Base-by-base conservation (phyloP, 331 rosid genomes). In the Malus hybrid region DNA sequence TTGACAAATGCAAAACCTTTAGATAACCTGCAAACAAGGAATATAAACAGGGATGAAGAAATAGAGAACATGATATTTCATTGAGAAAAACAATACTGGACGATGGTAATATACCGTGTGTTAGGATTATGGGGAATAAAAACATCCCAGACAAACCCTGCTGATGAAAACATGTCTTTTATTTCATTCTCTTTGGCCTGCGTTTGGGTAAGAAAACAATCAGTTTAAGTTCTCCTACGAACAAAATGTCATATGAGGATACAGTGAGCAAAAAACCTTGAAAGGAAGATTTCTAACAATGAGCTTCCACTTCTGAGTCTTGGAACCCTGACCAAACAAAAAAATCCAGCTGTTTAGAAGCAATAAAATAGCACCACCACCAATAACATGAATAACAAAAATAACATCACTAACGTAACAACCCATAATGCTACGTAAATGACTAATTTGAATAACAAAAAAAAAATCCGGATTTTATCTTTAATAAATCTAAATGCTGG, bases 1-100 rank as follows among this genome's bases (percentile, higher is more conserved):
- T 92, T 90, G 75, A 95, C 88, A 83, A 95, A 95, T 57, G 97
- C 99, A 79, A 92, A 95, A 70, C 99, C 99, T 83, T 92, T 95
- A 1, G 97, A 87, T 58, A 86, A 82, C 61, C 99, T 95, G 91
- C 89, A 85, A 84, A 82, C 39, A 50, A 39, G 32, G 33, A 71
- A 71, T 5, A 34, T 15, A 15, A 50, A 19, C 32, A 75, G 11
- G 56, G 20, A 48, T 44, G 26, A 48, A 39, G 30, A 75, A 65
- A 39, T 68, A 63, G 46, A 36, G 69, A 56, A 65, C 33, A 52
- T 63, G 22, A 28, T 33, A 81, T 16, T 44, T 44, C 50, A 44
- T 4, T 44, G 50, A 44, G 50, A 44, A 11, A 44, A 44, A 0
- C 15, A 12, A 44, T 44, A 44, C 50, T 44, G 50, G 50, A 44